Evolutionary conservation across 1,139 yeast genomes (phyloP).

Genomic region (Hyphopichia wangnamkhiaoensis): DNA sequence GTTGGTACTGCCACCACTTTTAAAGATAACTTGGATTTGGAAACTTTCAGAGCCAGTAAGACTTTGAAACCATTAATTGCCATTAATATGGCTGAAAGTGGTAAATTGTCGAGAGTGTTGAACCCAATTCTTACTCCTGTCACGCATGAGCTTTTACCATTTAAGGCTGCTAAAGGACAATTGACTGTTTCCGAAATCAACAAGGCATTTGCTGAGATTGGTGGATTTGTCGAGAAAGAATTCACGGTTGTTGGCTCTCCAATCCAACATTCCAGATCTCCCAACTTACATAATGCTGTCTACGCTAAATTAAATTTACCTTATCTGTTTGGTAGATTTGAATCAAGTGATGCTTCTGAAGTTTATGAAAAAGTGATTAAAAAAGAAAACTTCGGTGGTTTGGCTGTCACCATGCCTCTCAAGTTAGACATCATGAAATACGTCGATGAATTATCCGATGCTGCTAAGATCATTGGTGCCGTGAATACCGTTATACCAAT

Average conservation of each 20-base stretch:
- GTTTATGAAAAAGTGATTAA: constrained; percentile 51
- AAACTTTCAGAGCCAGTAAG: constrained; percentile 60
- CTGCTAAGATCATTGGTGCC: constrained; percentile 85
- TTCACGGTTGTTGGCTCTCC: constrained; percentile 85
- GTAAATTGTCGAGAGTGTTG: constrained; percentile 77
- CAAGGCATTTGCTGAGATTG: constrained; percentile 57
- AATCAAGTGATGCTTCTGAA: constrained; percentile 61
- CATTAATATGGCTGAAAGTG: constrained; percentile 75
- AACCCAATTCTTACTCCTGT: constrained; percentile 82
- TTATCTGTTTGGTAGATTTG: constrained; percentile 67
- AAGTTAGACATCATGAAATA: constrained; percentile 75
- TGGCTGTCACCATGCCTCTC: constrained; percentile 89
- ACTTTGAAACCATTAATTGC: constrained; percentile 70
- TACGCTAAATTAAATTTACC: constrained; percentile 76
- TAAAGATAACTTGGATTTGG: constrained; percentile 70
- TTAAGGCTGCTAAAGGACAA: constrained; percentile 79
- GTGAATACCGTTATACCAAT: constrained; percentile 79
- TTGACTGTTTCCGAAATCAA: constrained; percentile 64
- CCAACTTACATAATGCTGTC: constrained; percentile 77
- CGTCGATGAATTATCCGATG: constrained; percentile 62
- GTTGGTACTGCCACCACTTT: constrained; percentile 73
- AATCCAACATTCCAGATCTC: constrained; percentile 83
- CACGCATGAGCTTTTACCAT: constrained; percentile 65
- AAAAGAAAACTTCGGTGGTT: constrained; percentile 69
- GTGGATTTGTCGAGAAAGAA: constrained; percentile 56